Conservation (phyloP, 306 rosid species). For the Quercus suber region DNA sequence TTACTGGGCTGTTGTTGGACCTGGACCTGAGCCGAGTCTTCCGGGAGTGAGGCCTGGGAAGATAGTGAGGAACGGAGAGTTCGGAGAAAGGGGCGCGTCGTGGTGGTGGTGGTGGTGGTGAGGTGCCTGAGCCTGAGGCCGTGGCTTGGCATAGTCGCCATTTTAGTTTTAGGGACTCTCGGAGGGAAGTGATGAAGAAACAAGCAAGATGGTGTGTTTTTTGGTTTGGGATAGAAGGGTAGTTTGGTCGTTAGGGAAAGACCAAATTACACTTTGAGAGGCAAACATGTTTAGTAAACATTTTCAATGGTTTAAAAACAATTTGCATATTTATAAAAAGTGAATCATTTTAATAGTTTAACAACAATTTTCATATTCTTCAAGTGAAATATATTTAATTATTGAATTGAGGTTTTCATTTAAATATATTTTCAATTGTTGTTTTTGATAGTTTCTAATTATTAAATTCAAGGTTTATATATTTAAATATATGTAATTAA, state of each 20-base stretch:
- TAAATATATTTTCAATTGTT: too few species aligned
- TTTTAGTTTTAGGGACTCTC: constrained; percentile 16
- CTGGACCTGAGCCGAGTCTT: constrained; percentile 36
- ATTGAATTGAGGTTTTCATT: too few species aligned
- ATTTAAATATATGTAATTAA: too few species aligned
- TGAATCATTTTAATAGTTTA: too few species aligned
- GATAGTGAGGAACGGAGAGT: constrained; percentile 34
- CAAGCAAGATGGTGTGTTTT: background rate
- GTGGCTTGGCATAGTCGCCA: constrained; percentile 64
- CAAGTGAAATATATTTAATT: too few species aligned
- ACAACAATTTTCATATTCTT: too few species aligned
- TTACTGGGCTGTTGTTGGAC: constrained; percentile 11
- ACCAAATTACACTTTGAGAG: too few species aligned
- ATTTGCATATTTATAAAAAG: too few species aligned
- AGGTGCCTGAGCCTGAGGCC: constrained; percentile 54
- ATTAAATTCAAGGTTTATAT: too few species aligned
- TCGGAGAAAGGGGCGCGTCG: constrained; percentile 40
- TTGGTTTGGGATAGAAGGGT: constrained; percentile 9
- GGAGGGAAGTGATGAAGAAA: background rate
- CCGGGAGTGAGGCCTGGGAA: constrained; percentile 28
- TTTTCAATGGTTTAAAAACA: too few species aligned
- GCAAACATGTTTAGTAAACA: too few species aligned
- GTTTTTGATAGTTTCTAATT: too few species aligned
- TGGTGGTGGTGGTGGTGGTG: background rate
- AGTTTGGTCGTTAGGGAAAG: background rate